Percentiles rank a stretch among this genome's conserved stretches.
These are phyloP conservation scores for Turritis glabra DNA, from an alignment of 345 rosid species.

Conservation along the genomic window DNA sequence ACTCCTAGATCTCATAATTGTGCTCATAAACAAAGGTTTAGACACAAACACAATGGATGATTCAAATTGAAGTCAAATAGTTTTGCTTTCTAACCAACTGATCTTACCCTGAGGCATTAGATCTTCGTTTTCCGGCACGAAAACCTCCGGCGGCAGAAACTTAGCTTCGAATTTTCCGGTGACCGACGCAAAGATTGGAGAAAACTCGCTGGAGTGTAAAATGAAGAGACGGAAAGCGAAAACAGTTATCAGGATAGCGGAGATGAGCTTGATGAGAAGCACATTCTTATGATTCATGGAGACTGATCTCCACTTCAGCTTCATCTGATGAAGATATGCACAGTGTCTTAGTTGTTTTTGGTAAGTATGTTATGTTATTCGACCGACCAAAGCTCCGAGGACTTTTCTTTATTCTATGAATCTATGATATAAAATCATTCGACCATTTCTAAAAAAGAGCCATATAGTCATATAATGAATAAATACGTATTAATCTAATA, in stretches of 20 bases:
- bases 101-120: conserved; percentile 55
- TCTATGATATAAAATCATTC: conserved; percentile 31
- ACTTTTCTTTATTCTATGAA: neutral
- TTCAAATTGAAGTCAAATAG: neutral
- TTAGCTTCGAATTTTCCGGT: conserved; percentile 30
- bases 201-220: conserved; percentile 30
- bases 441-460: conserved; percentile 31
- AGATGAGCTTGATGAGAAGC: conserved; percentile 54
- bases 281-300: conserved; percentile 48
- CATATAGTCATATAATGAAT: neutral
- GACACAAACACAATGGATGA: neutral
- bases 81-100: neutral
- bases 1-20: conserved; percentile 25
- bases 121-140: conserved; percentile 51
- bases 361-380: neutral
- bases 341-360: neutral
- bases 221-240: conserved; percentile 61
- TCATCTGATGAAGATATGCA: conserved; percentile 47
- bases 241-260: conserved; percentile 52
- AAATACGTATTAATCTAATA: neutral
- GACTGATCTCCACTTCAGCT: conserved; percentile 44
- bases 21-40: neutral
- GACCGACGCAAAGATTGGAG: conserved; percentile 31
- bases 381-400: conserved; percentile 20
- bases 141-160: conserved; percentile 15